Conservation (phyloP, 345 rosid species). For the Eucalyptus fibrosa region DNA sequence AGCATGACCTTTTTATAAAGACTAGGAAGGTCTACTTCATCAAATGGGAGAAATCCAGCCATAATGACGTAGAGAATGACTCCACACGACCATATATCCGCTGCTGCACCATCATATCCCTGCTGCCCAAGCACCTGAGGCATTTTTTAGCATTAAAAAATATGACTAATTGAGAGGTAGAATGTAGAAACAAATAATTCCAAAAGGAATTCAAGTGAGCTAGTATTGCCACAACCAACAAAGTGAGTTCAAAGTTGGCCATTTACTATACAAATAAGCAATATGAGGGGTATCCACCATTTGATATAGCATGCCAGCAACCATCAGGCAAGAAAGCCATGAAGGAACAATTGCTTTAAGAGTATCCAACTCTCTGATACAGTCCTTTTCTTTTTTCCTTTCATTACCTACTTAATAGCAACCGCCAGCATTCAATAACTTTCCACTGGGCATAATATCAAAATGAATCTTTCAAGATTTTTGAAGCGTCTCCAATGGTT, state of each 20-base stretch:
- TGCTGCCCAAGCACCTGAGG: constrained; percentile 43
- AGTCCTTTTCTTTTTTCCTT: background rate
- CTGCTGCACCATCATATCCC: constrained; percentile 88
- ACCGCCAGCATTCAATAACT: background rate
- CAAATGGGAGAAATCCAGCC: constrained; percentile 89
- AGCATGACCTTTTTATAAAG: constrained; percentile 45
- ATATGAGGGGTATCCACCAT: background rate
- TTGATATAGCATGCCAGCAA: background rate
- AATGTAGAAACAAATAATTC: background rate
- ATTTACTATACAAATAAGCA: background rate
- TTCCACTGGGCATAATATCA: background rate
- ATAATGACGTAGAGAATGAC: constrained; percentile 75
- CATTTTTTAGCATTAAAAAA: background rate
- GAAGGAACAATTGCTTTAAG: background rate
- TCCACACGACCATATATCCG: constrained; percentile 96
- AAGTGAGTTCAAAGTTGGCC: background rate
- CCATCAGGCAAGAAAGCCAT: background rate
- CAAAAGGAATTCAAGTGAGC: background rate
- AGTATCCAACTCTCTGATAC: background rate
- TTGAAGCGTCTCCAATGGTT: background rate
- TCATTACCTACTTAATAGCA: background rate
- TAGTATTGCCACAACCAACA: background rate
- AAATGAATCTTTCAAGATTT: background rate
- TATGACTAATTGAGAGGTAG: background rate
- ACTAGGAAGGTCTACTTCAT: constrained; percentile 64